Evolutionary conservation across 1,284 basidiomycete species (phyloP).

Genomic region (Chondrostereum purpureum): DNA sequence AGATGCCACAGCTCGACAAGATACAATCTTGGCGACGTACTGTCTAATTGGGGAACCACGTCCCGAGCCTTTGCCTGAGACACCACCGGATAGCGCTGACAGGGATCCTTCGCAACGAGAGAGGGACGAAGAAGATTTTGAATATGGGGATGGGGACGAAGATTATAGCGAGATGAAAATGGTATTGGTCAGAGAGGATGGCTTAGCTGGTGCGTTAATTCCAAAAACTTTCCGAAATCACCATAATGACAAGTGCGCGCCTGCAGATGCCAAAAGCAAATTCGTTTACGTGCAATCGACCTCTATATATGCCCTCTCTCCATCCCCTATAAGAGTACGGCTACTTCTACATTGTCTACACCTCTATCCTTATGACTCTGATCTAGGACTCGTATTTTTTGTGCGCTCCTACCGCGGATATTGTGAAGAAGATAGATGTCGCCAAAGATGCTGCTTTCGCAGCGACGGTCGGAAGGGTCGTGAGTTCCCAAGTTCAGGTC

Average conservation of each 20-base stretch:
- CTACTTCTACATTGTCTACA: slow-evolving; percentile 2
- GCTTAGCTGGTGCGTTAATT: slow-evolving; percentile 48
- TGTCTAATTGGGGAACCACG: slow-evolving; percentile 48
- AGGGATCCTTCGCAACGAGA: slow-evolving; percentile 20
- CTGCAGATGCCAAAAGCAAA: slow-evolving; percentile 40
- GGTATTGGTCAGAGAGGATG: slow-evolving; percentile 49
- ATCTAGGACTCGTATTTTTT: slow-evolving; percentile 54
- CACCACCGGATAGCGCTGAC: slow-evolving; percentile 21
- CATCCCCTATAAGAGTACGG: slow-evolving; percentile 51
- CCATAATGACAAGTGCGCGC: slow-evolving; percentile 1
- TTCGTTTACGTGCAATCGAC: slow-evolving; percentile 44
- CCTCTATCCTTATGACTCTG: slow-evolving; percentile 1
- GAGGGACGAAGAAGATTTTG: slow-evolving; percentile 15
- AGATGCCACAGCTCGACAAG: slow-evolving; percentile 29
- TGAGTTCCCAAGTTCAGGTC: slow-evolving; percentile 36
- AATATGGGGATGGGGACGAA: slow-evolving; percentile 30
- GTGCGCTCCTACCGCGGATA: slow-evolving; percentile 38
- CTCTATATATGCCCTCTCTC: slow-evolving; percentile 63
- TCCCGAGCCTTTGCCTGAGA: slow-evolving; percentile 7
- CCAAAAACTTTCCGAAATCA: not conserved
- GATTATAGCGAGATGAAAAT: slow-evolving; percentile 38
- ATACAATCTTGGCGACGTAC: slow-evolving; percentile 55
- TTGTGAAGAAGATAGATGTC: slow-evolving; percentile 25
- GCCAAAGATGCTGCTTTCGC: slow-evolving; percentile 23
- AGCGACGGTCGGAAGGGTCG: slow-evolving; percentile 30